These are phyloP conservation scores for Iberis amara DNA, from an alignment of 441 rosid species.

Conservation along the genomic window DNA sequence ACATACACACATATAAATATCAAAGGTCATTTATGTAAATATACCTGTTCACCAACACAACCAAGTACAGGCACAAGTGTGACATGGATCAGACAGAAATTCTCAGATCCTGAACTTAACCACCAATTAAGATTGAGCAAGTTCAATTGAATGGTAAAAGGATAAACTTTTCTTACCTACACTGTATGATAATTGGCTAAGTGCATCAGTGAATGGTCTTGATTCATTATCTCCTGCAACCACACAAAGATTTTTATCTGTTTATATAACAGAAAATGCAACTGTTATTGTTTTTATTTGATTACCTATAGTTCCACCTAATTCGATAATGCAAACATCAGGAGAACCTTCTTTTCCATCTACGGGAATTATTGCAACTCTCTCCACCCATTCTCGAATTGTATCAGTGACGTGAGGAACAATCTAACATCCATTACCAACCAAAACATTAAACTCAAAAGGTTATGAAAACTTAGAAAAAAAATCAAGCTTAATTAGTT, in stretches of 20 bases:
- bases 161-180: conserved; percentile 47
- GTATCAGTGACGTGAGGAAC: conserved; percentile 95
- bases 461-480: no score
- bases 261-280: conserved; percentile 22
- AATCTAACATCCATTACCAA: background rate
- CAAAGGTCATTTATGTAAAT: background rate
- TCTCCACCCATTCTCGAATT: conserved; percentile 90
- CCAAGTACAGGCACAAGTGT: conserved; percentile 91
- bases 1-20: conserved; percentile 40
- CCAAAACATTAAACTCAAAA: no score
- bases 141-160: conserved; percentile 11
- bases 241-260: conserved; percentile 7
- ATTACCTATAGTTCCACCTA: conserved; percentile 93
- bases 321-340: conserved; percentile 88
- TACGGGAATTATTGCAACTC: conserved; percentile 73
- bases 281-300: background rate
- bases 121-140: conserved; percentile 24
- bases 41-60: conserved; percentile 78
- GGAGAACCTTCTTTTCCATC: conserved; percentile 75
- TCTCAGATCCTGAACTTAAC: conserved; percentile 56
- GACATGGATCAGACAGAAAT: conserved; percentile 93
- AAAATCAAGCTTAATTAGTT: no score
- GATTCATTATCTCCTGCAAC: conserved; percentile 88
- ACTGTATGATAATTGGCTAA: conserved; percentile 85
- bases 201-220: conserved; percentile 85